These are phyloP conservation scores for Salisapilia sapeloensis DNA, from an alignment of 352 stramenopile species.

Conservation along the genomic window DNA sequence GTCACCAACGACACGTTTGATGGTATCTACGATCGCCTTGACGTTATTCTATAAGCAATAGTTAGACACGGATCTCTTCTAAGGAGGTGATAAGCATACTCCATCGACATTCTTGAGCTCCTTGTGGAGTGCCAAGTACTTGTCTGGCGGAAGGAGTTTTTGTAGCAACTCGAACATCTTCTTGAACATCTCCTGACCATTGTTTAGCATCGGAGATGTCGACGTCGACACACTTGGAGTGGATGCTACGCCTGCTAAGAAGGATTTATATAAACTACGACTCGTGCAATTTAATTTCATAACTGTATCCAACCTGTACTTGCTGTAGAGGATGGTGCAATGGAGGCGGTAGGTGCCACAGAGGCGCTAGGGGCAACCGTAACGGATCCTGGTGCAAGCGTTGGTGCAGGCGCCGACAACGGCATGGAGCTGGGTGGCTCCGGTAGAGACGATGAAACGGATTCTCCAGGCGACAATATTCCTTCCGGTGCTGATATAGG, in stretches of 20 bases:
- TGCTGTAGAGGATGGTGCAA: conserved; percentile 4
- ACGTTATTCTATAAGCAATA: conserved; percentile 46
- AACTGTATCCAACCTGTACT: no score
- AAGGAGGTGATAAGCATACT: conserved; percentile 6
- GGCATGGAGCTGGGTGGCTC: conserved; percentile 3
- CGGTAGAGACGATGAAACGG: conserved; percentile 3
- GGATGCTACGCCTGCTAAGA: not conserved
- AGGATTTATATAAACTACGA: no score
- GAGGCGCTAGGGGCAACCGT: conserved; percentile 2
- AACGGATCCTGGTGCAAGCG: conserved; percentile 1
- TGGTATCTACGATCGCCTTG: conserved; percentile 77
- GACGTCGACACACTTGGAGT: not conserved
- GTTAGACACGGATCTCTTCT: not conserved
- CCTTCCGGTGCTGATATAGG: conserved; percentile 3
- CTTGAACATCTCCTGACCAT: conserved; percentile 75
- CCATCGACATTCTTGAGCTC: conserved; percentile 72
- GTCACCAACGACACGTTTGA: conserved; percentile 71
- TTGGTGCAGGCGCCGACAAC: conserved; percentile 1
- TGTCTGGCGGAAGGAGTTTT: conserved; percentile 69
- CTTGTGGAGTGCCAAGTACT: conserved; percentile 64
- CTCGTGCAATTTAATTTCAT: no score
- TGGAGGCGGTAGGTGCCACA: conserved; percentile 5
- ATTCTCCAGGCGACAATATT: not conserved
- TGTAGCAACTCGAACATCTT: conserved; percentile 75
- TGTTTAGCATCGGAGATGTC: conserved; percentile 5